These are phyloP conservation scores for Lichtheimia ornata DNA, from an alignment of 371 early-diverging fungal genomes.

Conservation along the genomic window DNA sequence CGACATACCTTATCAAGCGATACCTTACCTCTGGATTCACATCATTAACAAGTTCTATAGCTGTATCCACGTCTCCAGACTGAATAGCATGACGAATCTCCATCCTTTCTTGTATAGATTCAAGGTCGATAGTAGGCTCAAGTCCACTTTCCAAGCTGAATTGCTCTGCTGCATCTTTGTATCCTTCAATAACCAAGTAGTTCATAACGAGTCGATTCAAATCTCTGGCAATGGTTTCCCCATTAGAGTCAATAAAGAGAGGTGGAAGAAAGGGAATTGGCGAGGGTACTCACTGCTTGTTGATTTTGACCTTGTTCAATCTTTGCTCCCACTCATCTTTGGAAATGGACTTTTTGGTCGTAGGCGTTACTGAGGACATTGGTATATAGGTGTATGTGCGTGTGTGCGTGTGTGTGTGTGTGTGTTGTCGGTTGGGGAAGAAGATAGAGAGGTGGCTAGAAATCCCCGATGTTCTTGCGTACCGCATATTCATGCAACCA, in stretches of 20 bases:
- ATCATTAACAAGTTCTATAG: conserved; percentile 94
- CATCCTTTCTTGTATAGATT: conserved; percentile 94
- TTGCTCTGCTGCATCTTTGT: conserved; percentile 96
- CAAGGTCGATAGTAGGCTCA: conserved; percentile 76
- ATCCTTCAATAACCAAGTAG: conserved; percentile 96
- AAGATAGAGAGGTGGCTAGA: background rate
- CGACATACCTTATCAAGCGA: background rate
- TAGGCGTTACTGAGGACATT: conserved; percentile 19
- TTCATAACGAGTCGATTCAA: conserved; percentile 97
- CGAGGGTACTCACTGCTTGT: conserved; percentile 59
- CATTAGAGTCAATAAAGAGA: background rate
- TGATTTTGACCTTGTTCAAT: conserved; percentile 59
- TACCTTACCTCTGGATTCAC: conserved; percentile 90
- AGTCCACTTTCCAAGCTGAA: conserved; percentile 87
- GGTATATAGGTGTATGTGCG: background rate
- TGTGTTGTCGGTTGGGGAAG: too few relatives aligned
- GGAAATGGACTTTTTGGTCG: conserved; percentile 49
- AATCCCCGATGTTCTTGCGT: background rate
- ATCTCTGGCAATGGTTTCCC: conserved; percentile 56
- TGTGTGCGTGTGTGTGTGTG: background rate
- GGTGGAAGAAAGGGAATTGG: background rate
- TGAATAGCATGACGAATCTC: conserved; percentile 91
- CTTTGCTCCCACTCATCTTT: conserved; percentile 67
- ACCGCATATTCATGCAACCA: too few relatives aligned
- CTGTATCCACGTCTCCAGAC: conserved; percentile 86